Conservation (phyloP, 1,139 yeast species). For the Arxiozyma slooffiae region DNA sequence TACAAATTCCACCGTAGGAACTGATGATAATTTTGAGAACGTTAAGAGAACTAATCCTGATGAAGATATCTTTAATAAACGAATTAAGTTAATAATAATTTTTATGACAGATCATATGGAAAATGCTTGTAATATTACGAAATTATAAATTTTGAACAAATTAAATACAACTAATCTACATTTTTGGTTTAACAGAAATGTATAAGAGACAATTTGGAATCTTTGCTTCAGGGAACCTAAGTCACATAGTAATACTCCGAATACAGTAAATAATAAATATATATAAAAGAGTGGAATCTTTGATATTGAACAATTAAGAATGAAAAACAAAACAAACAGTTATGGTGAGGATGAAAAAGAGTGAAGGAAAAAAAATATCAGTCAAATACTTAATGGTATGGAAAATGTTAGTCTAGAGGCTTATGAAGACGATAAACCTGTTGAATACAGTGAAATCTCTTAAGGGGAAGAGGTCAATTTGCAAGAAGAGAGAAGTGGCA, state of each 20-base stretch:
- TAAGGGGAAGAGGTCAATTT: neutral
- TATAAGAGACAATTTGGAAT: slow-evolving; percentile 11
- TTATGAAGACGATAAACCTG: slow-evolving; percentile 11
- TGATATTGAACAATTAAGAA: neutral
- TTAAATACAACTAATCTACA: slow-evolving; percentile 5
- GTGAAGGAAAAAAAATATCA: slow-evolving; percentile 10
- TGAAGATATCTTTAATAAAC: slow-evolving; percentile 35
- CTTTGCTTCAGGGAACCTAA: slow-evolving; percentile 7
- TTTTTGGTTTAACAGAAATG: slow-evolving; percentile 5
- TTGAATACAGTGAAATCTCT: slow-evolving; percentile 5
- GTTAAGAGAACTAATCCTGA: slow-evolving; percentile 12
- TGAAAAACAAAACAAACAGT: neutral
- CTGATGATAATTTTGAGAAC: slow-evolving; percentile 12
- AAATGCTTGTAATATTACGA: slow-evolving; percentile 46
- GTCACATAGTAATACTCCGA: neutral
- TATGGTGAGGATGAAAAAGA: slow-evolving; percentile 4
- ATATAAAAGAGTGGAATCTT: neutral
- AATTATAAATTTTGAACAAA: slow-evolving; percentile 29
- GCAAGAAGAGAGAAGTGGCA: neutral
- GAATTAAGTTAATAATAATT: slow-evolving; percentile 44
- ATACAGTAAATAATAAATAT: neutral
- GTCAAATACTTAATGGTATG: slow-evolving; percentile 4
- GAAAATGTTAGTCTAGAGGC: neutral
- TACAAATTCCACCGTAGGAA: slow-evolving; percentile 7
- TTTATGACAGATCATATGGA: slow-evolving; percentile 57